Conservation (phyloP, 1,284 basidiomycete species). For the Blastosporella zonata region DNA sequence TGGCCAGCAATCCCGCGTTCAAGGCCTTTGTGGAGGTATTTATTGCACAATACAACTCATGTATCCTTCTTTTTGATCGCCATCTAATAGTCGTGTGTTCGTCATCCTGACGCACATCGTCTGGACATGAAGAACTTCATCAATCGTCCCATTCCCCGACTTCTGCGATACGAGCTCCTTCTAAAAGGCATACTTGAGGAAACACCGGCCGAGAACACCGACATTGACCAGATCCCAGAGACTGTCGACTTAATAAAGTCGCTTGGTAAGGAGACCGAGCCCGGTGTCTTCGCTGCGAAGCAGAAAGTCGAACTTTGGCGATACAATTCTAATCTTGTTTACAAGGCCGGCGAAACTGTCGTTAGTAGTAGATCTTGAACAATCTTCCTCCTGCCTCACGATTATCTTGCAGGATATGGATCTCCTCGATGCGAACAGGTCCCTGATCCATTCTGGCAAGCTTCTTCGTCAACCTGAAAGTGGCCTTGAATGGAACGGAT, state of each 20-base stretch:
- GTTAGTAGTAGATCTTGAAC: slow-evolving; percentile 43
- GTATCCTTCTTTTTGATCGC: neutral
- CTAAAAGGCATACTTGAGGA: slow-evolving; percentile 78
- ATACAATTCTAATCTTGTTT: slow-evolving; percentile 76
- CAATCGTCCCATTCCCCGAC: slow-evolving; percentile 84
- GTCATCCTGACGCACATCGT: slow-evolving; percentile 72
- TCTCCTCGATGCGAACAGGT: slow-evolving; percentile 76
- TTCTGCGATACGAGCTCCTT: slow-evolving; percentile 87
- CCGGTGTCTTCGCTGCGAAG: slow-evolving; percentile 79
- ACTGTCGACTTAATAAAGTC: slow-evolving; percentile 86
- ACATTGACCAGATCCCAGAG: slow-evolving; percentile 75
- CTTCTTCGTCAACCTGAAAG: slow-evolving; percentile 85
- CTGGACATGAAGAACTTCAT: slow-evolving; percentile 89
- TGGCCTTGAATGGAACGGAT: slow-evolving; percentile 76
- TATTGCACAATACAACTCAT: neutral
- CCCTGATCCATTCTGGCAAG: slow-evolving; percentile 80
- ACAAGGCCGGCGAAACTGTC: slow-evolving; percentile 76
- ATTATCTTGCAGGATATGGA: slow-evolving; percentile 72
- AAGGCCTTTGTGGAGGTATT: slow-evolving; percentile 78
- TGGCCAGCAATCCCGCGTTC: slow-evolving; percentile 77
- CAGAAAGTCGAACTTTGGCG: slow-evolving; percentile 86
- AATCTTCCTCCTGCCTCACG: neutral
- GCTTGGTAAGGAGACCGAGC: slow-evolving; percentile 81
- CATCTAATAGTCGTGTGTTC: slow-evolving; percentile 38
- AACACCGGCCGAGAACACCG: slow-evolving; percentile 73